These are phyloP conservation scores for Penicillium sp. DNA, from an alignment of 2,329 filamentous ascomycete genomes.

Conservation along the genomic window DNA sequence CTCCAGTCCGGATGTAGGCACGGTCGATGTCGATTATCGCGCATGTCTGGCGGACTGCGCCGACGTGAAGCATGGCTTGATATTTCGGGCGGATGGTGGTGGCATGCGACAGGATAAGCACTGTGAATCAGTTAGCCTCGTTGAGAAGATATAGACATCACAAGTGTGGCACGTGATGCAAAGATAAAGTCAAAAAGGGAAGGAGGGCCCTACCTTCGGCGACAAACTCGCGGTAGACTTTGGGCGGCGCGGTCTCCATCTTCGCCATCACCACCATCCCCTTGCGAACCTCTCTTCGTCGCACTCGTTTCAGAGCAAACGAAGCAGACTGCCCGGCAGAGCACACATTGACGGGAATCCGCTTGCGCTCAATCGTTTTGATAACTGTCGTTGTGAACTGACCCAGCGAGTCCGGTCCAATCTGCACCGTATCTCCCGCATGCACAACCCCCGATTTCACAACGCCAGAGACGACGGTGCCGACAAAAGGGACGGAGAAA, in stretches of 20 bases:
- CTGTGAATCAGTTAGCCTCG: constrained; percentile 37
- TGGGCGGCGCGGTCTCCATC: constrained; percentile 64
- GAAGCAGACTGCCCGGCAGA: constrained; percentile 89
- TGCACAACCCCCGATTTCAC: constrained; percentile 85
- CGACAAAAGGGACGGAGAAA: constrained; percentile 95
- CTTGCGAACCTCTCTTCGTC: constrained; percentile 89
- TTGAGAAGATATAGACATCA: not conserved
- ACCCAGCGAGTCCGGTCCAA: constrained; percentile 86
- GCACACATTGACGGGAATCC: constrained; percentile 80
- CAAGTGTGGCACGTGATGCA: not conserved
- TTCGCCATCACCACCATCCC: constrained; percentile 96
- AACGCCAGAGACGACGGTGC: constrained; percentile 92
- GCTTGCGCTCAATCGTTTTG: constrained; percentile 89
- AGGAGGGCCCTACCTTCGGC: constrained; percentile 59
- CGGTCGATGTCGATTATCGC: constrained; percentile 96
- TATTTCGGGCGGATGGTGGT: constrained; percentile 97
- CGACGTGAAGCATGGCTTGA: constrained; percentile 97
- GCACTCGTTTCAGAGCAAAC: constrained; percentile 82
- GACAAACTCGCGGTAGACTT: constrained; percentile 71
- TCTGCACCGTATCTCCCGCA: constrained; percentile 79
- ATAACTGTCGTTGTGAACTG: constrained; percentile 85
- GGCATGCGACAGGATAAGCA: constrained; percentile 89
- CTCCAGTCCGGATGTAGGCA: constrained; percentile 90
- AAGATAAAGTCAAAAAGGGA: not conserved
- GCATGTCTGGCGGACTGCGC: constrained; percentile 90